Evolutionary conservation across 163 green algal genomes (phyloP).

Genomic region (Scenedesmus sp.): DNA sequence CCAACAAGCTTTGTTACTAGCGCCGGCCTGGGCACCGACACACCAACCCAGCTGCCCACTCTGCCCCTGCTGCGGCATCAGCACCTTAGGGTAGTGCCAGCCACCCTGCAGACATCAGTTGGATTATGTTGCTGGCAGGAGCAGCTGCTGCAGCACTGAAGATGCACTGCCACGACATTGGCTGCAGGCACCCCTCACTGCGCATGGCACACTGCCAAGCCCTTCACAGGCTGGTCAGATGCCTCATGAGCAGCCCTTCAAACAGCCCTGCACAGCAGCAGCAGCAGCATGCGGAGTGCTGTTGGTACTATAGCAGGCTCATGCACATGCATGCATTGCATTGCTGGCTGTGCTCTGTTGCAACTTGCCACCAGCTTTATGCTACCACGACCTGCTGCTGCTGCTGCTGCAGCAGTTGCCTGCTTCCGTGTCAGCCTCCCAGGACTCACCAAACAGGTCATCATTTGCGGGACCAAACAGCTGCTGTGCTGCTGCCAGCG

Average conservation of each 20-base stretch:
- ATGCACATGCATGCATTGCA: not conserved
- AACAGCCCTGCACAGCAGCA: slow-evolving; percentile 43
- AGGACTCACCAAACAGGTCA: slow-evolving; percentile 72
- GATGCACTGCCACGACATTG: not conserved
- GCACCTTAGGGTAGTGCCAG: not conserved
- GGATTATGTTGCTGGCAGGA: not conserved
- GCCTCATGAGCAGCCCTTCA: slow-evolving; percentile 43
- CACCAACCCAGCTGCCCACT: too few species aligned
- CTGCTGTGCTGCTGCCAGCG: slow-evolving; percentile 71
- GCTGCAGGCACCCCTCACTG: not conserved
- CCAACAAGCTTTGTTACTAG: too few species aligned
- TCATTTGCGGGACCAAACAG: slow-evolving; percentile 77
- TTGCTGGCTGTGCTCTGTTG: not conserved
- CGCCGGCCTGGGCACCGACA: too few species aligned
- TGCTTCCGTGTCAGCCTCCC: not conserved
- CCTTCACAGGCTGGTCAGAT: slow-evolving; percentile 27
- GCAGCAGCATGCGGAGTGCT: not conserved
- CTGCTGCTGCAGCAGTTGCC: not conserved
- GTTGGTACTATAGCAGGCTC: not conserved
- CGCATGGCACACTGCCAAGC: not conserved
- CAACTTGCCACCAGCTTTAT: not conserved
- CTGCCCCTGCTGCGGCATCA: too few species aligned
- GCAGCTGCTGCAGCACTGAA: not conserved
- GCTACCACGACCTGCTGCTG: not conserved
- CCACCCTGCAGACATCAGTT: not conserved